Base-by-base conservation (phyloP, 495 filamentous ascomycete species). In the Penicillium turbatum region DNA sequence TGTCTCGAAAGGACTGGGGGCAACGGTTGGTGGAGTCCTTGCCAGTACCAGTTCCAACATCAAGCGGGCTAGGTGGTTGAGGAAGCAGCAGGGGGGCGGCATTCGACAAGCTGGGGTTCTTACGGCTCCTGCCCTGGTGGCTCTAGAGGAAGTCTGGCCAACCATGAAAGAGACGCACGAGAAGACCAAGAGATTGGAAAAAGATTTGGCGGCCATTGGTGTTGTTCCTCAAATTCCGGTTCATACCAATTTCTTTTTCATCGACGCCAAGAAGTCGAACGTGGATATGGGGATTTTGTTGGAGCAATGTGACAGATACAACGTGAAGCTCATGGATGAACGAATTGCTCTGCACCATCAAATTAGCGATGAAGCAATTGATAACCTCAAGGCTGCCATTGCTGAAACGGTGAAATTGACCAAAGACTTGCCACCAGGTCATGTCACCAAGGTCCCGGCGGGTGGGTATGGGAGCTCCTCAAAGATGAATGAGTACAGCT, bases 221-320 rank as follows among this genome's bases (percentile, higher is more conserved):
- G 84, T 86, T 11, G 76, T 81, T 69, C 64, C 82, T 30, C 55
- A 71, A 35, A 69, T 82, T 29, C 82, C 83, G 7, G 85, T 86
- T 1, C 80, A 90, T 57, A 91, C 87, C 32, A 90, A 91, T 66
- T 89, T 90, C 79, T 79, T 86, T 42, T 90, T 86, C 85, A 59
- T 90, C 17, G 82, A 89, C 64, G 63, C 89, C 73, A 79, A 29
- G 48, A 43, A 17, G 49, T 57, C 46, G 12, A 51, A 55, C n/a
- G 29, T 64, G 15, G 43, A 56, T 38, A 61, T 67, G 62, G 54
- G 36, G 9, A 50, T 59, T 27, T 55, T 65, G 51, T 45, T 62
- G 48, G 48, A 56, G 46, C 61, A 58, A 40, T 61, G 59, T 41
- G 36, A 27, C 24, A 51, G 48, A 27, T 48, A 53, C 31, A 51